Percentiles rank a stretch among this genome's conserved stretches.
Conservation (phyloP, 495 filamentous ascomycete genomes). For the Penicillium soppii region DNA sequence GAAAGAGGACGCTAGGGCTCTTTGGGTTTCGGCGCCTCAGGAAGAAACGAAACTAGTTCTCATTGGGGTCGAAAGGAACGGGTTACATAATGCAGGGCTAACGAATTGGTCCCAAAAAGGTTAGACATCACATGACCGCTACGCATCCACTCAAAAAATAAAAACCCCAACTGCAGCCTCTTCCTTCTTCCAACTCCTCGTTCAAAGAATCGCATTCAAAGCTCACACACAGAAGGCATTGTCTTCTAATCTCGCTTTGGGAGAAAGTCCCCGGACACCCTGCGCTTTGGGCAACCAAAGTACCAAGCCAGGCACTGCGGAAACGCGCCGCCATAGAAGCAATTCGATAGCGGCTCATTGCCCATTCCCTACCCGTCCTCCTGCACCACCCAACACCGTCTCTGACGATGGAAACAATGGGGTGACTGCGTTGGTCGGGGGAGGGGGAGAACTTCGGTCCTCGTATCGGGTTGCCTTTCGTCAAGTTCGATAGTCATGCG, state of each 20-base stretch:
- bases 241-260: constrained; percentile 68
- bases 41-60: too few relatives aligned
- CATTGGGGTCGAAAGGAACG: too few relatives aligned
- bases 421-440: constrained; percentile 33
- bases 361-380: constrained; percentile 46
- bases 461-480: constrained; percentile 66
- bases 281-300: constrained; percentile 42
- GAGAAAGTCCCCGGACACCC: constrained; percentile 99
- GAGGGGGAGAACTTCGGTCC: constrained; percentile 28
- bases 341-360: constrained; percentile 71
- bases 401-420: constrained; percentile 44
- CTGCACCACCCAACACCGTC: constrained; percentile 36
- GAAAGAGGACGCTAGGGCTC: too few relatives aligned
- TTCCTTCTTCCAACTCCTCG: constrained; percentile 69
- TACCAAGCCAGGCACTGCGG: constrained; percentile 62
- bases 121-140: constrained; percentile 27
- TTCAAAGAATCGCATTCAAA: constrained; percentile 99
- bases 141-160: constrained; percentile 20
- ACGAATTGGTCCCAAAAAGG: not conserved
- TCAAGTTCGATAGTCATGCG: constrained; percentile 98
- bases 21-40: too few relatives aligned
- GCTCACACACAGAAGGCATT: constrained; percentile 81
- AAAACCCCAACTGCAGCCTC: constrained; percentile 18
- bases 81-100: too few relatives aligned
- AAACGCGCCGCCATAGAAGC: constrained; percentile 99